Conservation (phyloP, 1,139 yeast species). For the Suhomyces kunorum region DNA sequence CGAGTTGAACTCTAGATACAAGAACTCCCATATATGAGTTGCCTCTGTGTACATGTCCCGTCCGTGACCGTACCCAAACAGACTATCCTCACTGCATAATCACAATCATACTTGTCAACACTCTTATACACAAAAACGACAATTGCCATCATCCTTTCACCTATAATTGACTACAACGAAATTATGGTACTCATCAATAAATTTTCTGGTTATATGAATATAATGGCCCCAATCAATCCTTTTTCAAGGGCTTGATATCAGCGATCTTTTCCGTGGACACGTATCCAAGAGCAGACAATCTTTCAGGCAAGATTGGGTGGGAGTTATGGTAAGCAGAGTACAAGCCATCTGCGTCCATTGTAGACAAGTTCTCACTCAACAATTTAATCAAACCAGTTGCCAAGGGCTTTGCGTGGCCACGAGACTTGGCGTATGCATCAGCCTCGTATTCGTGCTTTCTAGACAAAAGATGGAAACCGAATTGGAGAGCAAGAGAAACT, state of each 20-base stretch:
- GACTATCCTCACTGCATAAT: too few relatives aligned
- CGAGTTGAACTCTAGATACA: slow-evolving; percentile 37
- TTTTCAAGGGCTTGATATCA: slow-evolving; percentile 12
- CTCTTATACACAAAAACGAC: too few relatives aligned
- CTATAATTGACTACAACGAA: too few relatives aligned
- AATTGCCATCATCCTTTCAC: too few relatives aligned
- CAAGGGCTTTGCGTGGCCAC: slow-evolving; percentile 71
- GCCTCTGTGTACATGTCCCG: neutral
- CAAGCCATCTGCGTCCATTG: slow-evolving; percentile 85
- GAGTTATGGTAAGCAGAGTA: slow-evolving; percentile 87
- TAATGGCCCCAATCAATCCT: slow-evolving; percentile 13
- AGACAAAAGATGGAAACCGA: slow-evolving; percentile 65
- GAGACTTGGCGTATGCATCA: slow-evolving; percentile 74
- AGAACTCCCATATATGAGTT: slow-evolving; percentile 7
- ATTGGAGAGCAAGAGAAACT: slow-evolving; percentile 65
- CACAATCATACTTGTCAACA: too few relatives aligned
- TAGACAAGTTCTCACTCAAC: slow-evolving; percentile 76
- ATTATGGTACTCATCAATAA: too few relatives aligned
- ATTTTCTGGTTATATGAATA: too few relatives aligned
- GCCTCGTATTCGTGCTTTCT: slow-evolving; percentile 94
- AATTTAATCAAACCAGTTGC: slow-evolving; percentile 72
- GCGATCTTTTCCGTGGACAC: slow-evolving; percentile 46
- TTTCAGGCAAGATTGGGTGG: slow-evolving; percentile 89
- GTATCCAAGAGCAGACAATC: slow-evolving; percentile 70
- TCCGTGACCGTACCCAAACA: neutral